Base-by-base conservation (phyloP, 2,329 filamentous ascomycete species). In the Alternaria brassicicola region DNA sequence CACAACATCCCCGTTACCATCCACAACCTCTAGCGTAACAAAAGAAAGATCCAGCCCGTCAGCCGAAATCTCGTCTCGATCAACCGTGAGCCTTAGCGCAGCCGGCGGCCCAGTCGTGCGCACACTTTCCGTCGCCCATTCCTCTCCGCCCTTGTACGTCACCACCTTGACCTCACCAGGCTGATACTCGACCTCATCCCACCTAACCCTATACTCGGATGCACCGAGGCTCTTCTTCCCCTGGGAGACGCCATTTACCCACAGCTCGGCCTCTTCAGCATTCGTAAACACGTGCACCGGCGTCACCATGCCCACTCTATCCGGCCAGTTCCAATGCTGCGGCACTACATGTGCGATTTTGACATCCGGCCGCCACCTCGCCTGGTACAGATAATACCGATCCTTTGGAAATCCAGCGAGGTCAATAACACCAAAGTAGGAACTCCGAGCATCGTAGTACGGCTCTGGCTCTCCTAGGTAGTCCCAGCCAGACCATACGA, bases 361-460 rank as follows among this genome's bases (percentile, higher is more conserved):
- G 0, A 82, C 41, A 9, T 82, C 79, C 0, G 83, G 76, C 3
- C 79, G 74, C 84, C 84, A 87, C 4, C 82, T 79, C 0, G 83
- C 68, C 65, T 85, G 84, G 59, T 86, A 86, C 4, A 85, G 64
- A 60, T 79, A 85, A 69, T 81, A 86, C 1, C 84, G 77, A 56
- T 86, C 84, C 70, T 86, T 86, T 54, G 76, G 78, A 72, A 86
- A 86, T 1, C 85, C 84, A 0, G 84, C 84, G 9, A 86, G 73
- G 54, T 86, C 84, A 23, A 86, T 78, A 57, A 86, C 84, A 10
- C 84, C 84, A 45, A 81, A 86, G 66, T 86, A 86, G 2, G 81
- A 82, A 66, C 80, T 83, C 10, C 83, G 80, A 4, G 82, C 73
- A 3, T 67, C 53, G 57, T 81, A 72, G 66, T 82, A 85, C 0